Evolutionary conservation across 2,329 filamentous ascomycete species (phyloP).

Genomic region (Chaetoscypha palmicola): DNA sequence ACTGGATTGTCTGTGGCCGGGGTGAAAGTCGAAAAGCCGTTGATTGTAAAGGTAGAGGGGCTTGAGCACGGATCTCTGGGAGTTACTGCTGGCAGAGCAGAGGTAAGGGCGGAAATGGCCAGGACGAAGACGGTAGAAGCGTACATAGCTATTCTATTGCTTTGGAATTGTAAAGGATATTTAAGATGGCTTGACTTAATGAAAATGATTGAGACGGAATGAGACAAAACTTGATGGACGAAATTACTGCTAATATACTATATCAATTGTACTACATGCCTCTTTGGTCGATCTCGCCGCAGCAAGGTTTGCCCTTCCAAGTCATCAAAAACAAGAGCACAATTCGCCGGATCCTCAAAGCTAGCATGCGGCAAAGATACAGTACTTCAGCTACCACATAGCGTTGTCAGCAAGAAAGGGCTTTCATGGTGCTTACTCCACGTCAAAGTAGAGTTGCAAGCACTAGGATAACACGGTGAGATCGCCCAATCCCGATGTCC

Average conservation of each 20-base stretch:
- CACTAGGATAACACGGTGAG: not conserved
- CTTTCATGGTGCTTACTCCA: not conserved
- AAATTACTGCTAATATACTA: too few species aligned
- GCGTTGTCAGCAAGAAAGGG: too few species aligned
- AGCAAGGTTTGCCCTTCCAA: not conserved
- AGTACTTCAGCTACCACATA: not conserved
- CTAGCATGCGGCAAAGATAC: not conserved
- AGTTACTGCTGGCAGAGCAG: slow-evolving; percentile 7
- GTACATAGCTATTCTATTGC: slow-evolving; percentile 1
- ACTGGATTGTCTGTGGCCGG: slow-evolving; percentile 12
- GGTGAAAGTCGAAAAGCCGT: slow-evolving; percentile 16
- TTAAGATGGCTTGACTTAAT: not conserved
- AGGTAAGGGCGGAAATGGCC: slow-evolving; percentile 5
- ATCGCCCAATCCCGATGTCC: too few species aligned
- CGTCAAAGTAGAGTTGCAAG: not conserved
- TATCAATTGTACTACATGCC: slow-evolving; percentile 1
- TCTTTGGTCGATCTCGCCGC: not conserved
- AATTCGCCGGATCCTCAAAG: not conserved
- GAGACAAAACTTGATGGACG: too few species aligned
- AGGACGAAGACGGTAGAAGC: slow-evolving; percentile 4
- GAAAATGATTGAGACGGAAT: not conserved
- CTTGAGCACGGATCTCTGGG: slow-evolving; percentile 3
- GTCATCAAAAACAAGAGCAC: not conserved
- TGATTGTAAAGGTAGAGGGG: slow-evolving; percentile 14
- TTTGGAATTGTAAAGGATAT: not conserved